phyloP scores from a whole-genome alignment of 2,329 filamentous ascomycete genomes.

The Ambrosiella cleistominuta region DNA sequence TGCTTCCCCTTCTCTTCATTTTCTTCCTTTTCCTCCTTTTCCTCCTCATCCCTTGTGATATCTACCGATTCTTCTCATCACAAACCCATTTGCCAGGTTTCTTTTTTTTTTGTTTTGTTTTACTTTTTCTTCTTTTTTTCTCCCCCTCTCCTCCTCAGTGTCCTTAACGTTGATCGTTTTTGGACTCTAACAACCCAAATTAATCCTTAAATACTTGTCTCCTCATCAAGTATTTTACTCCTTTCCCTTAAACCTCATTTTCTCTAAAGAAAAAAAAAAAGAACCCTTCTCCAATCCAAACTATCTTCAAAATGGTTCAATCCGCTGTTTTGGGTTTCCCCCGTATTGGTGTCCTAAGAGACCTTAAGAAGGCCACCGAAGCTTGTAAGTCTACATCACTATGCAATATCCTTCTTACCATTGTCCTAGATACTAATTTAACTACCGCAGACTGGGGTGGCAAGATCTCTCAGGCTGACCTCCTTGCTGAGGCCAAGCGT shows the following conservation, averaged over 20 bases:
- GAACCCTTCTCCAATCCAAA: slow-evolving; percentile 7
- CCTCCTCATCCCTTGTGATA: slow-evolving; percentile 4
- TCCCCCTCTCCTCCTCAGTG: slow-evolving; percentile 2
- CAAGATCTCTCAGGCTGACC: slow-evolving; percentile 83
- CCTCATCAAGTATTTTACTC: no score
- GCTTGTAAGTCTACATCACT: slow-evolving; percentile 44
- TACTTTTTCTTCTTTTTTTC: slow-evolving; percentile 4
- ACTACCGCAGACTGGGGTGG: slow-evolving; percentile 52
- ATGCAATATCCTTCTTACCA: background rate
- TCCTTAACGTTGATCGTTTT: slow-evolving; percentile 5
- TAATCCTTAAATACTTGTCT: background rate
- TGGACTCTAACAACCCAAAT: background rate
- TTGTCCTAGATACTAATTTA: slow-evolving; percentile 13
- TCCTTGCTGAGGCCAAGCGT: slow-evolving; percentile 90
- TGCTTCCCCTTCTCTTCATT: background rate
- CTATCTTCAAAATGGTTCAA: slow-evolving; percentile 41
- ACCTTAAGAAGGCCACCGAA: slow-evolving; percentile 99
- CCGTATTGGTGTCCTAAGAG: slow-evolving; percentile 94
- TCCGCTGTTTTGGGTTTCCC: slow-evolving; percentile 89
- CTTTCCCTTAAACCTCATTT: no score
- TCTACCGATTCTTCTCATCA: slow-evolving; percentile 1
- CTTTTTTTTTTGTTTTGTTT: slow-evolving; percentile 1
- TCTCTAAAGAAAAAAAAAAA: no score
- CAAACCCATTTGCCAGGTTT: background rate
- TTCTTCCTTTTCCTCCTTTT: slow-evolving; percentile 1